phyloP scores from a whole-genome alignment of 805 yeast genomes.

The Pichia pseudocactophila region DNA sequence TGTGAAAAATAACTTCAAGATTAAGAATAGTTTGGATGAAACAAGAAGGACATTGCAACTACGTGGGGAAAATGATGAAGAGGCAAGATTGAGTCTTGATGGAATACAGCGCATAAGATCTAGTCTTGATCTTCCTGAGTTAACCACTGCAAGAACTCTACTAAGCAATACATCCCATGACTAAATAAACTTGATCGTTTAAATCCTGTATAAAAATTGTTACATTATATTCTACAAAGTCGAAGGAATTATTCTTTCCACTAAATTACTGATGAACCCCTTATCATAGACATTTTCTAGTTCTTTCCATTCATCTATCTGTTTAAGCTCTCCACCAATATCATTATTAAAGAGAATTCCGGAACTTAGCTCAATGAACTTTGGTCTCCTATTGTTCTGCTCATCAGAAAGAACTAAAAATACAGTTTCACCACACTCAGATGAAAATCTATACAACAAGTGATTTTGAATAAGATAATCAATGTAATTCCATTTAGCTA shows the following conservation, averaged over 20 bases:
- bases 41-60: constrained; percentile 16
- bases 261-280: constrained; percentile 37
- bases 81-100: constrained; percentile 14
- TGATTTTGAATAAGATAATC: constrained; percentile 28
- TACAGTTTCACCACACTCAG: too few species aligned
- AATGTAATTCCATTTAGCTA: constrained; percentile 45
- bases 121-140: constrained; percentile 31
- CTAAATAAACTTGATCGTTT: too few species aligned
- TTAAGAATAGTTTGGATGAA: constrained; percentile 15
- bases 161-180: constrained; percentile 23
- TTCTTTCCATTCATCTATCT: constrained; percentile 22
- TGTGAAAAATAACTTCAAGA: constrained; percentile 14
- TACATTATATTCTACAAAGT: background rate
- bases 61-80: constrained; percentile 13
- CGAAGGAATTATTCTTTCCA: constrained; percentile 26
- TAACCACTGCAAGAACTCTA: constrained; percentile 29
- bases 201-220: constrained; percentile 1
- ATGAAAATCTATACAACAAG: constrained; percentile 23
- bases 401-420: too few species aligned
- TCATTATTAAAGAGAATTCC: constrained; percentile 4
- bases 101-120: constrained; percentile 26
- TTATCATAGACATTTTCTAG: constrained; percentile 39
- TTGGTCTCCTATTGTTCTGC: too few species aligned
- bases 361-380: constrained; percentile 10
- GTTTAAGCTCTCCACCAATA: constrained; percentile 2